Evolutionary conservation across 2,329 filamentous ascomycete species (phyloP).

Genomic region (Fusarium nygamai): DNA sequence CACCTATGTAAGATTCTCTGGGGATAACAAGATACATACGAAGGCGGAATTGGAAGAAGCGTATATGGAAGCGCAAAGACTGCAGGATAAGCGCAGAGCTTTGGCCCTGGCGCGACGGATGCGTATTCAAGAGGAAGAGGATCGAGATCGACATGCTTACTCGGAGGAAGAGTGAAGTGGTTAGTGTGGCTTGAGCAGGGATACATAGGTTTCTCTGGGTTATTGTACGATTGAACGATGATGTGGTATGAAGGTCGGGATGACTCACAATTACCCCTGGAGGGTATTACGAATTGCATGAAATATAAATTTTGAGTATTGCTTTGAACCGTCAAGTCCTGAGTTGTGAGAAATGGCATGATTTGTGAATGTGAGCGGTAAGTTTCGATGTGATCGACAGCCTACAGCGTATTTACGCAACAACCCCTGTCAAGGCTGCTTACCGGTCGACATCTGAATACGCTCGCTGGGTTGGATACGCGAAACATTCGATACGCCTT

Average conservation of each 20-base stretch:
- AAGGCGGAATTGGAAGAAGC: not conserved
- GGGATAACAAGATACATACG: not conserved
- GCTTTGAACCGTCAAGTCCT: rapidly evolving
- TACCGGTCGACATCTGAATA: not conserved
- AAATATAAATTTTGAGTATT: not conserved
- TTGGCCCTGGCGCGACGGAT: not conserved
- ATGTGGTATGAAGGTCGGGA: rapidly evolving
- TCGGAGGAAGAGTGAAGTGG: rapidly evolving
- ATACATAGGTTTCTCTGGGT: rapidly evolving
- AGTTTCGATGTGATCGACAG: not conserved
- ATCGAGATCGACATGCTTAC: rapidly evolving
- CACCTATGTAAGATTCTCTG: not conserved
- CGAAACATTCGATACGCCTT: not conserved
- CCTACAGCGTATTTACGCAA: not conserved
- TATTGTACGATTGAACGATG: not conserved
- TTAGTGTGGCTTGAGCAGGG: rapidly evolving
- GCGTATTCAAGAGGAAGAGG: not conserved
- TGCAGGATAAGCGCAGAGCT: not conserved
- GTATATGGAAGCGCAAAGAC: not conserved
- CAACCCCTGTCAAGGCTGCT: not conserved
- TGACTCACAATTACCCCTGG: not conserved
- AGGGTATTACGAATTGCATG: not conserved
- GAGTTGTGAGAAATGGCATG: no score
- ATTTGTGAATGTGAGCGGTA: not conserved
- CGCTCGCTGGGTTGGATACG: not conserved